phyloP scores from a whole-genome alignment of 176 grass and related monocot species.

The Tillandsia leiboldiana region DNA sequence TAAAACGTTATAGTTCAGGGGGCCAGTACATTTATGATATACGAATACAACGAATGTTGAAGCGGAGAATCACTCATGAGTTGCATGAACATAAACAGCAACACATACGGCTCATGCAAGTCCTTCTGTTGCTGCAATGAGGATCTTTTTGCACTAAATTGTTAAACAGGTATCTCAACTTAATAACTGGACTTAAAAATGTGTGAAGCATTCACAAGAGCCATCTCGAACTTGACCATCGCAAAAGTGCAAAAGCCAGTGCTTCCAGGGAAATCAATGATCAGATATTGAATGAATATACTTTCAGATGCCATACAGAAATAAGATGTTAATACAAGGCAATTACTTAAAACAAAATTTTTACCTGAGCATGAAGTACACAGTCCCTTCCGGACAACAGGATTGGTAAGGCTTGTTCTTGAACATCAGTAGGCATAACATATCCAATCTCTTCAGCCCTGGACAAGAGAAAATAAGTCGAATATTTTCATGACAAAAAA shows the following conservation, averaged over 20 bases:
- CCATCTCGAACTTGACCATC: neutral
- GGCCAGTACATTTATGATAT: no score
- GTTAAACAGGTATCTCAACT: neutral
- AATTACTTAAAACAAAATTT: neutral
- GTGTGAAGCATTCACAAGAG: neutral
- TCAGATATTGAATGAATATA: neutral
- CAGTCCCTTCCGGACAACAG: slow-evolving; percentile 73
- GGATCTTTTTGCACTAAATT: neutral
- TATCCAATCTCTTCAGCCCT: slow-evolving; percentile 79
- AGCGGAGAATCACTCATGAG: no score
- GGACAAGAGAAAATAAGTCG: slow-evolving; percentile 13
- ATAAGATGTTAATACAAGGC: neutral
- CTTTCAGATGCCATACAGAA: neutral
- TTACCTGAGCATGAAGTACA: slow-evolving; percentile 86
- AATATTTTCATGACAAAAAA: neutral
- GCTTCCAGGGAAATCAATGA: neutral
- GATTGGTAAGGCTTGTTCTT: slow-evolving; percentile 65
- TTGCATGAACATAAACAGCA: no score
- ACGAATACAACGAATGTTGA: no score
- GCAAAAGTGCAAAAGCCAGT: neutral
- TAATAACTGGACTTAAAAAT: neutral
- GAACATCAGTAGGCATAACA: slow-evolving; percentile 54
- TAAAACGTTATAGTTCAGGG: no score
- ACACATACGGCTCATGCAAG: no score
- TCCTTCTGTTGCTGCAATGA: no score